Evolutionary conservation across 257 asterid genomes (phyloP), one percentile per base, ranked within the genome.

Genomic region (Euphrasia confusa): DNA sequence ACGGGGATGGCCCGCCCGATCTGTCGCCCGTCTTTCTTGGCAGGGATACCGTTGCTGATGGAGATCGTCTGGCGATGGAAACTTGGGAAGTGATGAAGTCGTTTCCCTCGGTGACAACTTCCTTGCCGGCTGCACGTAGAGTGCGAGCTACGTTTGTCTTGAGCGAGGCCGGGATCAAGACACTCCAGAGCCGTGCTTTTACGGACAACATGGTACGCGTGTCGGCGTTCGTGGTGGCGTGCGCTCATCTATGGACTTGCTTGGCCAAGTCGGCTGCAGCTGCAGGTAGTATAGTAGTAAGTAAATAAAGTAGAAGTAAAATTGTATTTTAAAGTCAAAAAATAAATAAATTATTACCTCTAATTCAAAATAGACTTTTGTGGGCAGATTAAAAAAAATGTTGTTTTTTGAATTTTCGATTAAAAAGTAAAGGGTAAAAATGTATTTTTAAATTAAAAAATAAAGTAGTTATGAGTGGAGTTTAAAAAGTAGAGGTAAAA

Each of bases 161-260:
- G 17, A 63, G 13, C 2, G n/a, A 14, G 4, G 27, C 7, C 0
- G 15, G 64, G 7, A 57, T 63, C 6, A 5, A n/a, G 10, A 24
- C 5, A 7, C 70, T 70, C 37, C 48, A 33, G 55, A 33, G 10
- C 13, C 9, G 47, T 1, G 33, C 2, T 35, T 35, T 14, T 6
- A 2, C 4, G 11, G 33, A 2, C 6, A n/a, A 17, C n/a, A 17
- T 3, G 10, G 60, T 7, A 0, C 44, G 24, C 1, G 21, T 10
- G 28, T 57, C 71, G 4, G 14, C 53, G 2, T 50, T 50, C 7
- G 58, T 40, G 42, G 52, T 15, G 44, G 61, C 59, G 3, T 39
- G 24, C 5, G 67, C 63, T 14, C 45, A 64, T 35, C 0, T 71
- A 2, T 71, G 71, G 75, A 64, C 58, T 37, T 64, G 71, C 67